phyloP scores from a whole-genome alignment of 2,329 filamentous ascomycete genomes.

The Shiraia sp. region DNA sequence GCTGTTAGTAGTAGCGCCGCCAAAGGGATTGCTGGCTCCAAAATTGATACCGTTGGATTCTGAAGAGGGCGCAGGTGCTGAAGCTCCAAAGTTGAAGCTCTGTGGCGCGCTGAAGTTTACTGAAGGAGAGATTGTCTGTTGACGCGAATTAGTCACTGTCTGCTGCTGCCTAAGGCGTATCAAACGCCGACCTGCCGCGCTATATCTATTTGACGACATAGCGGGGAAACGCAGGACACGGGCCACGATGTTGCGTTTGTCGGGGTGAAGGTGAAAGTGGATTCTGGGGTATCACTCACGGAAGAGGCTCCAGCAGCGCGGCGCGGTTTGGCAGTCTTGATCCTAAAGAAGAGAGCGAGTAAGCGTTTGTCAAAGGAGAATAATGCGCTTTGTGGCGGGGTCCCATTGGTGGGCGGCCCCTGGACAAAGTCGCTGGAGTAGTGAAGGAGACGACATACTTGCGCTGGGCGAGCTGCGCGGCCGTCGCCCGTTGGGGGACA shows the following conservation, averaged over 20 bases:
- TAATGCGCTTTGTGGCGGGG: conserved; percentile 8
- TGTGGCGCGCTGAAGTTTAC: conserved; percentile 23
- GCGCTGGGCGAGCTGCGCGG: conserved; percentile 58
- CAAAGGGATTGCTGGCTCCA: conserved; percentile 16
- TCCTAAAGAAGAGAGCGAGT: conserved; percentile 24
- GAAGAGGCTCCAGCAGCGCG: conserved; percentile 24
- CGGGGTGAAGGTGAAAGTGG: conserved; percentile 4
- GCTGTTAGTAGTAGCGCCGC: conserved; percentile 29
- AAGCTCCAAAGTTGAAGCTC: conserved; percentile 30
- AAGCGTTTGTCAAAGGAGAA: conserved; percentile 11
- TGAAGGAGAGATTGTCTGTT: conserved; percentile 26
- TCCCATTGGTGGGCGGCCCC: not conserved
- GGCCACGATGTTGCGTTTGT: conserved; percentile 6
- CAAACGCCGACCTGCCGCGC: conserved; percentile 9
- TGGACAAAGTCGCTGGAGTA: not conserved
- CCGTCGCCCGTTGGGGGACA: conserved; percentile 55
- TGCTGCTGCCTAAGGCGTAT: conserved; percentile 11
- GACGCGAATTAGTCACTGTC: conserved; percentile 21
- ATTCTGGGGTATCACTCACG: conserved; percentile 29
- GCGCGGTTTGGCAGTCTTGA: conserved; percentile 32
- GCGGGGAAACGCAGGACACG: too few species aligned
- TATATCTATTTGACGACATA: conserved; percentile 11
- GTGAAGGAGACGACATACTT: conserved; percentile 52
- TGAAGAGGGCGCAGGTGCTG: conserved; percentile 17
- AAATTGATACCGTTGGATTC: conserved; percentile 18